Conservation (phyloP, 2,329 filamentous ascomycete species). For the Alternaria sp. region DNA sequence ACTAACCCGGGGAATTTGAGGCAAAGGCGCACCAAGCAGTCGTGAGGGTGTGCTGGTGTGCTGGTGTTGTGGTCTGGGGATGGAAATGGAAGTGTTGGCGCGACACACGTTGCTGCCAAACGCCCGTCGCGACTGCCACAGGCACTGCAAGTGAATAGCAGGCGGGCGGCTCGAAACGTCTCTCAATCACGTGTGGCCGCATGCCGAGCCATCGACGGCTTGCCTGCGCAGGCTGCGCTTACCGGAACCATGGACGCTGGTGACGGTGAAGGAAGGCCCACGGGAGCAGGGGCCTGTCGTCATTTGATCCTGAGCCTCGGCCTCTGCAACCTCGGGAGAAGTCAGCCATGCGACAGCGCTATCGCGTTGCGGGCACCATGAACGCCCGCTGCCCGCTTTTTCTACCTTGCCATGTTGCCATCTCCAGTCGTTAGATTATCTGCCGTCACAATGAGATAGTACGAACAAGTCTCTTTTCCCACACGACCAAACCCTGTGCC, state of each 20-base stretch:
- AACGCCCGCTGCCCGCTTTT: slow-evolving; percentile 29
- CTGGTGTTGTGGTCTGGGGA: slow-evolving; percentile 33
- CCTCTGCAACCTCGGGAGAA: slow-evolving; percentile 48
- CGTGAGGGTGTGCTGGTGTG: slow-evolving; percentile 15
- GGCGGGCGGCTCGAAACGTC: background rate
- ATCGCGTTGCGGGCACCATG: slow-evolving; percentile 33
- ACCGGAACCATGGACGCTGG: background rate
- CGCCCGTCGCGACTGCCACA: slow-evolving; percentile 15
- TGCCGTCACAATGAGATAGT: slow-evolving; percentile 38
- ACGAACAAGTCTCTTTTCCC: slow-evolving; percentile 14
- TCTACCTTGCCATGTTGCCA: slow-evolving; percentile 16
- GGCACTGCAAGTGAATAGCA: background rate
- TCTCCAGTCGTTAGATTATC: slow-evolving; percentile 13
- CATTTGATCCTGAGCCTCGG: slow-evolving; percentile 42
- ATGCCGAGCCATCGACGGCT: background rate
- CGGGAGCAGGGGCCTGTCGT: slow-evolving; percentile 13
- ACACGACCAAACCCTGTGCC: slow-evolving; percentile 21
- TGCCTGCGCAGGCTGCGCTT: background rate
- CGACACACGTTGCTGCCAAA: slow-evolving; percentile 31
- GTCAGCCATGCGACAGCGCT: slow-evolving; percentile 41
- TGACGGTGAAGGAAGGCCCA: slow-evolving; percentile 6
- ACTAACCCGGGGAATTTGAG: slow-evolving; percentile 2
- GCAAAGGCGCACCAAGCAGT: slow-evolving; percentile 1
- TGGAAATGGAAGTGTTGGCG: slow-evolving; percentile 15
- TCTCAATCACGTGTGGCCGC: background rate